Evolutionary conservation across 2,329 filamentous ascomycete genomes (phyloP), one percentile per base, ranked within the genome.

Genomic region (Penicillium sp.): DNA sequence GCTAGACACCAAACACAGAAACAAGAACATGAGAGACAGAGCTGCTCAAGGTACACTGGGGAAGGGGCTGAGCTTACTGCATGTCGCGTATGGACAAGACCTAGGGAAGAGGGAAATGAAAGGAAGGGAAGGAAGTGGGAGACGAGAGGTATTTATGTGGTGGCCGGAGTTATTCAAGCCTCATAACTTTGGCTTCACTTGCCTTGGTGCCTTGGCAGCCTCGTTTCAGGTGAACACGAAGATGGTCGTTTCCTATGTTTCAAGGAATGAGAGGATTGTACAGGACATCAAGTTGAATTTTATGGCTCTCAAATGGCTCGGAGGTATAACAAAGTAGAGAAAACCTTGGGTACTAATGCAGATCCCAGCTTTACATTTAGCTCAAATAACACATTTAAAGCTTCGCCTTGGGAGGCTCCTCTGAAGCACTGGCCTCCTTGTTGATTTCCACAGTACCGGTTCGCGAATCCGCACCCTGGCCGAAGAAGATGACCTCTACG

Each of bases 401-500:
- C 62, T 80, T 82, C 3, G 79, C 65, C 61, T 79, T 79, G 25
- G 63, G 62, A 16, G 71, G 71, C 14, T 74, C 70, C 45, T 76
- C 74, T 2, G 77, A 70, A 35, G 88, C 89, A 54, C 87, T 95
- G 1, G 94, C 94, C 66, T 96, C 92, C 58, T 87, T 79, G 72
- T 97, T 99, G 51, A 95, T 71, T 5, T 87, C 82, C 5, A 97
- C 87, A 57, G 87, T 86, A 30, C 92, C 87, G 31, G 6, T 27
- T 27, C 92, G 91, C 27, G 81, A 88, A 69, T 86, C 86, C 47
- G 86, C 67, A 31, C 87, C 84, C 62, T 95, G 84, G 54, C 94
- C 94, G 65, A 99, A 99, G 81, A 99, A 99, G 67, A 99, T 95
- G 55, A 99, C 94, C 72, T 99, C 90, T 14, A 99, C 92, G 0